Conservation (phyloP, 2,329 filamentous ascomycete species). For the Colletotrichum tabaci region DNA sequence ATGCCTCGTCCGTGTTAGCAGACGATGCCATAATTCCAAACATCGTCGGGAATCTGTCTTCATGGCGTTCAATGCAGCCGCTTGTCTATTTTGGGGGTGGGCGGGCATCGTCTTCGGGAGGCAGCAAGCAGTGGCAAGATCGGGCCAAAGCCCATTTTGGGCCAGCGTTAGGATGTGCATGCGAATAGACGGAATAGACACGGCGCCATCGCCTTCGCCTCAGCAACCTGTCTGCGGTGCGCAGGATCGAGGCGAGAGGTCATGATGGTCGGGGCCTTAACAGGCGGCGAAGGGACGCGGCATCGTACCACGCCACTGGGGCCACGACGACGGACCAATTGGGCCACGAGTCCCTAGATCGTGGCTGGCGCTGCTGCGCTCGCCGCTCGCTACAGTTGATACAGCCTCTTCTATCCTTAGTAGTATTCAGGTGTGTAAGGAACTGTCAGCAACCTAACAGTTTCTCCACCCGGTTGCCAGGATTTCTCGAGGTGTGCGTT, state of each 20-base stretch:
- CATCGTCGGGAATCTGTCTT: not conserved
- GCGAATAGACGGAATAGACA: not conserved
- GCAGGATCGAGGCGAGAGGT: not conserved
- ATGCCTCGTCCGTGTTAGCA: no score
- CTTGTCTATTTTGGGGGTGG: not conserved
- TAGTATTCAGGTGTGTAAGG: constrained; percentile 1
- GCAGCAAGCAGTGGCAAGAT: not conserved
- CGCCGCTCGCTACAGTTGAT: not conserved
- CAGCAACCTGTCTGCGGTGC: not conserved
- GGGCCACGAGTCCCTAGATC: constrained; percentile 2
- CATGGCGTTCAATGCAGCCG: constrained; percentile 15
- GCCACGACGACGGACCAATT: not conserved
- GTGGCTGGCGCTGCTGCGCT: constrained; percentile 19
- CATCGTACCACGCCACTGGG: not conserved
- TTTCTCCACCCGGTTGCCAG: not conserved
- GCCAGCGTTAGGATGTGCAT: not conserved
- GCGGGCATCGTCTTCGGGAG: not conserved
- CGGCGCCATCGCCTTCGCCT: not conserved
- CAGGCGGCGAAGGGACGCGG: not conserved
- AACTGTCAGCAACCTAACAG: constrained; percentile 8
- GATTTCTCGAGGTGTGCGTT: not conserved
- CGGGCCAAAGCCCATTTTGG: not conserved
- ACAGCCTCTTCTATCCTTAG: not conserved
- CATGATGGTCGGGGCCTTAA: no score
- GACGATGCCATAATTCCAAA: not conserved